These are phyloP conservation scores for Pholiota conissans DNA, from an alignment of 768 basidiomycete genomes.

Conservation along the genomic window DNA sequence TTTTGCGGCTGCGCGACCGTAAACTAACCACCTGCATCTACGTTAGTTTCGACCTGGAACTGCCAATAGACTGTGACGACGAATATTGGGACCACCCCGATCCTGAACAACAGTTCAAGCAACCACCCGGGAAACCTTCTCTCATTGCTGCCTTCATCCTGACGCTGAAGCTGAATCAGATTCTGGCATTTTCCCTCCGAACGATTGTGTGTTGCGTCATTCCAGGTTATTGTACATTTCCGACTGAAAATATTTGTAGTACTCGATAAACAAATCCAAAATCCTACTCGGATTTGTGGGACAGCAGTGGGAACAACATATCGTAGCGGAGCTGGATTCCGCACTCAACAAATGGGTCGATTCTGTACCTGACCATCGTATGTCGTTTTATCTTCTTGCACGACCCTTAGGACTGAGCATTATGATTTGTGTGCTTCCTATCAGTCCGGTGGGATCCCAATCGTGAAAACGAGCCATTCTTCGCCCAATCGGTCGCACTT, in stretches of 20 bases:
- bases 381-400: slow-evolving; percentile 18
- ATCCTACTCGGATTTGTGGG: slow-evolving; percentile 62
- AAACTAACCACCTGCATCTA: too few relatives aligned
- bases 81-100: slow-evolving; percentile 73
- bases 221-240: neutral
- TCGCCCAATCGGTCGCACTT: slow-evolving; percentile 64
- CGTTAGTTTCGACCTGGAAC: slow-evolving; percentile 70
- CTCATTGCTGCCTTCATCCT: slow-evolving; percentile 55
- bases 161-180: slow-evolving; percentile 58
- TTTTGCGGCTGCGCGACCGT: too few relatives aligned
- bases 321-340: slow-evolving; percentile 72
- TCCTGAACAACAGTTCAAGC: slow-evolving; percentile 61
- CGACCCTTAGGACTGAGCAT: too few relatives aligned
- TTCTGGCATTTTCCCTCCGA: slow-evolving; percentile 61
- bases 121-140: slow-evolving; percentile 65
- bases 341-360: slow-evolving; percentile 74
- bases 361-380: slow-evolving; percentile 59
- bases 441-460: slow-evolving; percentile 57
- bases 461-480: slow-evolving; percentile 40
- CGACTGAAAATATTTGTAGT: slow-evolving; percentile 40
- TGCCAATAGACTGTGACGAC: slow-evolving; percentile 65
- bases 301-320: slow-evolving; percentile 63
- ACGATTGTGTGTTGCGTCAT: slow-evolving; percentile 52
- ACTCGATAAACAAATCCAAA: slow-evolving; percentile 81
- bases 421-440: too few relatives aligned